phyloP scores from a whole-genome alignment of 352 stramenopile genomes.

The Pythium scleroteichum region DNA sequence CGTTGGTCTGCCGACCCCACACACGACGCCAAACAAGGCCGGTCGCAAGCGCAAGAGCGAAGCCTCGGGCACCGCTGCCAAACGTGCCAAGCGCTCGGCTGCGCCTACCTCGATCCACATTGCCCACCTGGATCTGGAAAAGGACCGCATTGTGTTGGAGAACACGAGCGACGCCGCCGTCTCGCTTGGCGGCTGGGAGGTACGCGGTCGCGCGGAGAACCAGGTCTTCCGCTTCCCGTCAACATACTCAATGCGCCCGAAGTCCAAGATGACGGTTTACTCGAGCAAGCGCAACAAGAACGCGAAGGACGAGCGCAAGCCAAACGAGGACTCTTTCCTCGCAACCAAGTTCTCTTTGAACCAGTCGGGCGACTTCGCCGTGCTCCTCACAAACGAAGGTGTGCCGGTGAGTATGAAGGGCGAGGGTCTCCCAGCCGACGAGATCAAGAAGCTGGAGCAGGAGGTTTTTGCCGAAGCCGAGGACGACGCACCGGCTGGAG shows the following conservation, averaged over 20 bases:
- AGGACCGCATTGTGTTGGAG: conserved; percentile 76
- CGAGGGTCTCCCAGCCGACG: conserved; percentile 55
- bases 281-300: conserved; percentile 83
- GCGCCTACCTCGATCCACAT: conserved; percentile 57
- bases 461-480: conserved; percentile 50
- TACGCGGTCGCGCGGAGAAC: conserved; percentile 54
- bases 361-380: conserved; percentile 60
- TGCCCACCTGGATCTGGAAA: conserved; percentile 62
- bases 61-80: conserved; percentile 25
- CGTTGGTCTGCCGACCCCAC: conserved; percentile 58
- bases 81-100: conserved; percentile 48
- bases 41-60: conserved; percentile 73
- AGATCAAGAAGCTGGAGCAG: conserved; percentile 62
- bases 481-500: conserved; percentile 47
- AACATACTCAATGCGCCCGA: conserved; percentile 67
- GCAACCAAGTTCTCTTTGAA: conserved; percentile 83
- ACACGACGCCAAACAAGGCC: conserved; percentile 39
- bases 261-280: conserved; percentile 72
- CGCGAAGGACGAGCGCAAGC: conserved; percentile 68
- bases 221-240: conserved; percentile 73
- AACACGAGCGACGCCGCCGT: conserved; percentile 66
- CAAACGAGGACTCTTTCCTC: conserved; percentile 73
- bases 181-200: conserved; percentile 63
- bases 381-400: conserved; percentile 65
- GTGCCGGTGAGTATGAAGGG: conserved; percentile 67